Conservation (phyloP, 768 basidiomycete genomes). For the Rhodotorula toruloides region DNA sequence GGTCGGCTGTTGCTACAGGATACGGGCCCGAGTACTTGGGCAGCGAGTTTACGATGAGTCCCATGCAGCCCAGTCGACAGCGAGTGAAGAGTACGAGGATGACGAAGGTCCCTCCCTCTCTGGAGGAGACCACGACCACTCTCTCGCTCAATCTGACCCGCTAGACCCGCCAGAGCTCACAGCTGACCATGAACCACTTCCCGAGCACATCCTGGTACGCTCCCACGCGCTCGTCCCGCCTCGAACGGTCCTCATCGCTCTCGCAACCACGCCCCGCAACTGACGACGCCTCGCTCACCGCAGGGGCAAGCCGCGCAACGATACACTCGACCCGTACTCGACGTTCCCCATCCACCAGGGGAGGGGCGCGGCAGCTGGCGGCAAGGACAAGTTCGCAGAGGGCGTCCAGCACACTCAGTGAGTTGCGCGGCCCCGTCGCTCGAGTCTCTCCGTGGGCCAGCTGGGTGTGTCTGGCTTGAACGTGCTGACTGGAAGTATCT, state of each 20-base stretch:
- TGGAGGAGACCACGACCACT: background rate
- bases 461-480: too few relatives aligned
- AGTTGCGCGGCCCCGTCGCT: slow-evolving; percentile 36
- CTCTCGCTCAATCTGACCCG: background rate
- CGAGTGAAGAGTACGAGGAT: background rate
- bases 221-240: background rate
- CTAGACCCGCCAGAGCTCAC: background rate
- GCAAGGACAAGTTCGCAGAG: slow-evolving; percentile 56
- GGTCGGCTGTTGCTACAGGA: slow-evolving; percentile 19
- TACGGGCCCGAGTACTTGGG: slow-evolving; percentile 19
- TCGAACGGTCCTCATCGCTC: background rate
- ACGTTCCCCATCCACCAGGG: slow-evolving; percentile 70
- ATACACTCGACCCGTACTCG: slow-evolving; percentile 66
- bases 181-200: slow-evolving; percentile 31
- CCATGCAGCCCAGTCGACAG: slow-evolving; percentile 1
- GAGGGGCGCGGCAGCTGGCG: slow-evolving; percentile 46
- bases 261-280: background rate
- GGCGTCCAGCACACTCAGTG: slow-evolving; percentile 78
- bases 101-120: background rate
- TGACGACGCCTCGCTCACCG: background rate
- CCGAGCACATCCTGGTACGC: slow-evolving; percentile 33
- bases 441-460: too few relatives aligned
- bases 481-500: too few relatives aligned
- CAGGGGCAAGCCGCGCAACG: slow-evolving; percentile 53
- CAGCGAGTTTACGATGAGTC: background rate